Conservation (phyloP, 257 asterid species). For the Lantana camara region DNA sequence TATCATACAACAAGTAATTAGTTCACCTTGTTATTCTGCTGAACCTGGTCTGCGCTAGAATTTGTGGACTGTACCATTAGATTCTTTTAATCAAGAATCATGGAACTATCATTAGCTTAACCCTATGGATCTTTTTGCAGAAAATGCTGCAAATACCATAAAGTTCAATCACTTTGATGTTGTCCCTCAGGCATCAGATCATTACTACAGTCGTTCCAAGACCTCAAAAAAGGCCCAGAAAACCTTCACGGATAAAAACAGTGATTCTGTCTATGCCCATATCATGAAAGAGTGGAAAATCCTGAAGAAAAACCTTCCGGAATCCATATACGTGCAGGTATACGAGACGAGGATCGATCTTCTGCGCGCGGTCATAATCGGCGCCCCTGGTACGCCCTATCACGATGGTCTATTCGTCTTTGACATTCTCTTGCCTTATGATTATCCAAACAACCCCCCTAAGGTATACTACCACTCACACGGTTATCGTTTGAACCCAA, state of each 20-base stretch:
- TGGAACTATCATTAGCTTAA: neutral
- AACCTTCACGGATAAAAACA: slow-evolving; percentile 16
- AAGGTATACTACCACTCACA: slow-evolving; percentile 46
- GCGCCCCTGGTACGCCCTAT: slow-evolving; percentile 59
- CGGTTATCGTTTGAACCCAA: slow-evolving; percentile 58
- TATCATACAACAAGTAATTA: too few species aligned
- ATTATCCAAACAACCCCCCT: slow-evolving; percentile 59
- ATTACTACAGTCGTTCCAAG: too few species aligned
- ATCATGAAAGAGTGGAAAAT: slow-evolving; percentile 67
- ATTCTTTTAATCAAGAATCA: too few species aligned
- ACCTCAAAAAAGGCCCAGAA: too few species aligned
- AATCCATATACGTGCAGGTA: slow-evolving; percentile 51
- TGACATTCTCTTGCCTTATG: slow-evolving; percentile 52
- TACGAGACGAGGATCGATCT: slow-evolving; percentile 58
- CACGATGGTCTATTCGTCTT: slow-evolving; percentile 72
- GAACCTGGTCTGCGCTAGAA: too few species aligned
- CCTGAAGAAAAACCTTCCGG: slow-evolving; percentile 51
- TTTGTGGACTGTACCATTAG: too few species aligned
- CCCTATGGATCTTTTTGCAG: neutral
- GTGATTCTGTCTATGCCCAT: too few species aligned
- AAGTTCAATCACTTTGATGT: slow-evolving; percentile 46
- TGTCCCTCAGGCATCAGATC: slow-evolving; percentile 37
- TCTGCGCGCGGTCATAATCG: slow-evolving; percentile 70
- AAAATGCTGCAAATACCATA: neutral
- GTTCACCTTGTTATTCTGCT: too few species aligned